Conservation (phyloP, 768 basidiomycete genomes). For the Termitomyces sp. region DNA sequence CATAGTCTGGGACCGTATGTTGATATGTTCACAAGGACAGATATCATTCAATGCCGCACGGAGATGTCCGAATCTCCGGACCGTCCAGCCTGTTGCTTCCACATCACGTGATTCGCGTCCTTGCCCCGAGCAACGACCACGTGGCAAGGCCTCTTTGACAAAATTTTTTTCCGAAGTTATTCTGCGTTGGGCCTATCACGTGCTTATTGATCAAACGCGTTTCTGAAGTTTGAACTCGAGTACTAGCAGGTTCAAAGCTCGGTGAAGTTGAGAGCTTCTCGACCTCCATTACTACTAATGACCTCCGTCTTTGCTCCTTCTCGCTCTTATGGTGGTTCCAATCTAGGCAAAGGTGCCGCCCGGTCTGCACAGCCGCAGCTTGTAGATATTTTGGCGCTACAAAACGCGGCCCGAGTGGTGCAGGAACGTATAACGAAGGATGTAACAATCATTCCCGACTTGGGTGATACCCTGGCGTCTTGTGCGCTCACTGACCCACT, state of each 20-base stretch:
- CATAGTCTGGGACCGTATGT: slow-evolving; percentile 8
- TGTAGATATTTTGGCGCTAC: slow-evolving; percentile 58
- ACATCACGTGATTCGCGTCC: too few species aligned
- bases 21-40: not conserved
- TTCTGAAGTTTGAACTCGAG: too few species aligned
- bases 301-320: slow-evolving; percentile 15
- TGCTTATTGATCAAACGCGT: not conserved
- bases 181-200: not conserved
- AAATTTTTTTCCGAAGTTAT: not conserved
- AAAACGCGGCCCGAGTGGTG: slow-evolving; percentile 61
- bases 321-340: slow-evolving; percentile 10
- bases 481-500: slow-evolving; percentile 33
- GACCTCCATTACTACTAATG: slow-evolving; percentile 7
- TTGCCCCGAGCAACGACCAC: not conserved
- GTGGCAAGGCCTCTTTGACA: not conserved
- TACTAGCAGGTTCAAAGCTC: not conserved
- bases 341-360: not conserved
- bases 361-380: slow-evolving; percentile 23
- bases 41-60: not conserved
- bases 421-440: slow-evolving; percentile 70
- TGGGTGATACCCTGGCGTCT: slow-evolving; percentile 60
- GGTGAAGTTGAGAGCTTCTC: not conserved
- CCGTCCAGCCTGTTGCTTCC: not conserved
- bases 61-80: slow-evolving; percentile 10
- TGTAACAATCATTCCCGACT: slow-evolving; percentile 67